These are phyloP conservation scores for Blastocystis sp. DNA, from an alignment of 352 stramenopile species.

Conservation along the genomic window DNA sequence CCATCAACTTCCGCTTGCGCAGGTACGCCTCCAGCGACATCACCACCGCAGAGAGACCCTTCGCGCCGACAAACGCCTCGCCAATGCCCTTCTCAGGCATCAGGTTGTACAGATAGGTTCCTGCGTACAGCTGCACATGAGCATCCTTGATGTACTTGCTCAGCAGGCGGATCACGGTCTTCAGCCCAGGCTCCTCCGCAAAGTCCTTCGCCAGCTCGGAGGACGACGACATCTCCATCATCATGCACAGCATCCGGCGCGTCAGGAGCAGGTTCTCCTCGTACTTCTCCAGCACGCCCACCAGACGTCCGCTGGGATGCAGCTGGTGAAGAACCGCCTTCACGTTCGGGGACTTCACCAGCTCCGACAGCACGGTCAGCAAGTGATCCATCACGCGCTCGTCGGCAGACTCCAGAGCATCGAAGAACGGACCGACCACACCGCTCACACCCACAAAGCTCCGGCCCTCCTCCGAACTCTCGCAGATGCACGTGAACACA, in stretches of 20 bases:
- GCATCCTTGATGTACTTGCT: slow-evolving; percentile 40
- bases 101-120: slow-evolving; percentile 27
- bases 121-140: slow-evolving; percentile 1
- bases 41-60: slow-evolving; percentile 4
- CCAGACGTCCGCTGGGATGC: not conserved
- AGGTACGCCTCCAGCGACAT: slow-evolving; percentile 6
- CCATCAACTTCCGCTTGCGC: slow-evolving; percentile 41
- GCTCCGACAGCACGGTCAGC: slow-evolving; percentile 10
- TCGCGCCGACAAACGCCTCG: not conserved
- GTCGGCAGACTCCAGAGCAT: not conserved
- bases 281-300: not conserved
- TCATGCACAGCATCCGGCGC: slow-evolving; percentile 17
- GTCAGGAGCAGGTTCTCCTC: not conserved
- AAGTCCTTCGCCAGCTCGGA: slow-evolving; percentile 29
- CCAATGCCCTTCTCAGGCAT: slow-evolving; percentile 1
- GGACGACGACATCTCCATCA: slow-evolving; percentile 40
- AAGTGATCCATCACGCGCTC: not conserved
- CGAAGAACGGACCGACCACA: slow-evolving; percentile 28
- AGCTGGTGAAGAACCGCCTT: slow-evolving; percentile 51
- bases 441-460: slow-evolving; percentile 38
- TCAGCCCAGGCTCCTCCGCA: slow-evolving; percentile 23
- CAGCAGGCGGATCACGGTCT: not conserved
- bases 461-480: slow-evolving; percentile 8
- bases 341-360: slow-evolving; percentile 35
- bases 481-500: slow-evolving; percentile 1